phyloP scores from a whole-genome alignment of 345 rosid species.

The Capsella bursapastoris region DNA sequence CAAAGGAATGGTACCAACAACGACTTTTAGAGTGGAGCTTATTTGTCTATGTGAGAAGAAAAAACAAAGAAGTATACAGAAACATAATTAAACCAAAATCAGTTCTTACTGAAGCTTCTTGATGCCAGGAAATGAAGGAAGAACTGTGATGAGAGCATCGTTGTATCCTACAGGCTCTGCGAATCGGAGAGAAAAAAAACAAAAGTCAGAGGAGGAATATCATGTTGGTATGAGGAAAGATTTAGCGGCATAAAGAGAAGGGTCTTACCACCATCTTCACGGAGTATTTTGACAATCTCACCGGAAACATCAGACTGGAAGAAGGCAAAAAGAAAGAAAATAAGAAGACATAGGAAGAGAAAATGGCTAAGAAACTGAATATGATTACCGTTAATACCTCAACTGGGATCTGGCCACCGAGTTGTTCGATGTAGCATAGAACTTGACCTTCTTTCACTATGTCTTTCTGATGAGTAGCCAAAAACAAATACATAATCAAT shows the following conservation, averaged over 20 bases:
- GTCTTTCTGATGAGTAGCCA: constrained; percentile 64
- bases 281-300: constrained; percentile 70
- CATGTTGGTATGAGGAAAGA: not conserved
- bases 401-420: constrained; percentile 75
- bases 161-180: constrained; percentile 87
- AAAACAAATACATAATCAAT: constrained; percentile 2
- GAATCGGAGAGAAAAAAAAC: not conserved
- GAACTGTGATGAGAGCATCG: constrained; percentile 74
- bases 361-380: not conserved
- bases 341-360: not conserved
- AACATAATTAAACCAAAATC: not conserved
- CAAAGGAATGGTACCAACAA: too few relatives aligned
- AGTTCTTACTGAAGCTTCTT: constrained; percentile 68
- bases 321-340: not conserved
- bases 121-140: constrained; percentile 85
- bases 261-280: constrained; percentile 72
- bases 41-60: constrained; percentile 15
- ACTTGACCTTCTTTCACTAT: constrained; percentile 83
- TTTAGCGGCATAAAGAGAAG: not conserved
- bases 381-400: constrained; percentile 48
- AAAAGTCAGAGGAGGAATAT: not conserved
- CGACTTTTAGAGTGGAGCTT: not conserved
- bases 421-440: constrained; percentile 79
- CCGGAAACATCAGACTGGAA: constrained; percentile 77
- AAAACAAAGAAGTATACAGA: constrained; percentile 19